phyloP scores from a whole-genome alignment of 2,329 filamentous ascomycete species.

The Trichoderma atrobrunneum region DNA sequence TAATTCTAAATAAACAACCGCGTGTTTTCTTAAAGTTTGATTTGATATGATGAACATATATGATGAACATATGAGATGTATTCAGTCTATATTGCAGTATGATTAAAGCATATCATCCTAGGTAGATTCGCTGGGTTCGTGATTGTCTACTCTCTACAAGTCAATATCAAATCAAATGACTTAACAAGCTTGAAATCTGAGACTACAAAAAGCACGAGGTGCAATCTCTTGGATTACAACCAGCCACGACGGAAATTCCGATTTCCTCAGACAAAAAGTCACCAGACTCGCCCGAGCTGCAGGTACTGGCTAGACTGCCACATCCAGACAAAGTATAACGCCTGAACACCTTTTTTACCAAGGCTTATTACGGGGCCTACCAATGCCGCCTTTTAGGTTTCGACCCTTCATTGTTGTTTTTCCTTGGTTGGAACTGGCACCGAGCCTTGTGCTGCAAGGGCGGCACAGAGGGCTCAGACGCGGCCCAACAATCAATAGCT shows the following conservation, averaged over 20 bases:
- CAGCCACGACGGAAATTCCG: neutral
- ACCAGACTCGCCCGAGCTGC: neutral
- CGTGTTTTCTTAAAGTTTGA: neutral
- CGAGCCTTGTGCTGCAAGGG: slow-evolving; percentile 7
- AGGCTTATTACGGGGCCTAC: neutral
- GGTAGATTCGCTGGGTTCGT: neutral
- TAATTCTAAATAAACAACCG: neutral
- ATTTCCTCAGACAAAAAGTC: neutral
- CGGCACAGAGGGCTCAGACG: neutral
- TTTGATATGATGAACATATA: neutral
- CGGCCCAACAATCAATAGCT: slow-evolving; percentile 10
- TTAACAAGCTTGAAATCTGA: neutral
- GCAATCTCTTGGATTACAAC: neutral
- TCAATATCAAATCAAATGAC: neutral
- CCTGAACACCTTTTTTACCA: neutral
- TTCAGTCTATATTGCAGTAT: neutral
- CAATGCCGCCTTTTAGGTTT: neutral
- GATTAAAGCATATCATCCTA: neutral
- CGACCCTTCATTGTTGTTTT: neutral
- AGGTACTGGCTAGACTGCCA: neutral
- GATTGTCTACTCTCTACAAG: neutral
- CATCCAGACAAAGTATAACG: neutral
- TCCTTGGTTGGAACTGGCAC: neutral
- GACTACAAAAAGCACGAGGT: neutral
- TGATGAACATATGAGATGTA: neutral